Conservation (phyloP, 192 early-diverging fungal genomes). For the Podila horticola region DNA sequence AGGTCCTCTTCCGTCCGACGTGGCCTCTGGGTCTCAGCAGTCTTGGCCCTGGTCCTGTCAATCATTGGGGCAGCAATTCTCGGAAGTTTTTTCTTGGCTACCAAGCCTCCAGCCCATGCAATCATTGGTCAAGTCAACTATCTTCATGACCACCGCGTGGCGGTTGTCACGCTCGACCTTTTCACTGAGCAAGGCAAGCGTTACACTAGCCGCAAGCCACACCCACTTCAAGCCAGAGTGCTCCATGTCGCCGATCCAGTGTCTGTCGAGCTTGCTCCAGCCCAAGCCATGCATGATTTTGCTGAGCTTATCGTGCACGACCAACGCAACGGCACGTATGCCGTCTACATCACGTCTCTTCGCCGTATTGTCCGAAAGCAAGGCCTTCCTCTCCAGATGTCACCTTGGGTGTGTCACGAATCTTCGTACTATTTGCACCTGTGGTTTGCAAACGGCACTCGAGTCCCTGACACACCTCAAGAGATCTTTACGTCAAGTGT, state of each 20-base stretch:
- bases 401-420: conserved; percentile 10
- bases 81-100: too few relatives aligned
- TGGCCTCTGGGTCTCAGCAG: neutral
- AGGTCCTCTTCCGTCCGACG: too few relatives aligned
- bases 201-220: conserved; percentile 22
- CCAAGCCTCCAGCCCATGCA: neutral
- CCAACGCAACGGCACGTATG: conserved; percentile 14
- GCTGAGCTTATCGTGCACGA: conserved; percentile 21
- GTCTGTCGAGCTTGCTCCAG: conserved; percentile 21
- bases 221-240: conserved; percentile 8
- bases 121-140: neutral
- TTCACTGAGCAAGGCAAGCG: neutral
- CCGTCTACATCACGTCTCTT: conserved; percentile 7
- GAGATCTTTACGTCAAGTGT: conserved; percentile 34
- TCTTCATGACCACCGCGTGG: neutral
- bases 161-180: neutral
- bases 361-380: neutral
- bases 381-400: neutral
- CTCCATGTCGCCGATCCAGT: conserved; percentile 10
- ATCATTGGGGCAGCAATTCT: neutral
- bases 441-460: conserved; percentile 48
- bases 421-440: conserved; percentile 30
- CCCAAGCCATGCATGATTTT: conserved; percentile 4
- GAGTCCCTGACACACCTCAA: conserved; percentile 4
- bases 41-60: neutral